A percentile compares a stretch with the other conserved stretches of the same genome.
phyloP scores from a whole-genome alignment of 495 filamentous ascomycete species.

The Trichoderma gamsii region DNA sequence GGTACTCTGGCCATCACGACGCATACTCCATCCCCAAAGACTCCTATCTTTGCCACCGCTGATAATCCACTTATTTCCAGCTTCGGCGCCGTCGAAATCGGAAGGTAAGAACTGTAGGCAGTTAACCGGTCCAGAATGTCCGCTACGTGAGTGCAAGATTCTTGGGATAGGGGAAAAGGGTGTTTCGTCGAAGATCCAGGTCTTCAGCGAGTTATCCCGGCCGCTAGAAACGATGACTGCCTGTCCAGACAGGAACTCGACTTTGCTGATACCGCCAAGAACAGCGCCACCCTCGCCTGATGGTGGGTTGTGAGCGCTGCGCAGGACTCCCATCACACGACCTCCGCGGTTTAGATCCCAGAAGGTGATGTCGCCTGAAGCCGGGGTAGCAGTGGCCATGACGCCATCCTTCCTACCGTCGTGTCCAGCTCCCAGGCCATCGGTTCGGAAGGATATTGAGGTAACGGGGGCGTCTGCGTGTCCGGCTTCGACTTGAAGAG shows the following conservation, averaged over 20 bases:
- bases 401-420: conserved; percentile 75
- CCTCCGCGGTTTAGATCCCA: conserved; percentile 93
- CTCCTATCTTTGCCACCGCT: conserved; percentile 82
- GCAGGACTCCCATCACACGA: conserved; percentile 70
- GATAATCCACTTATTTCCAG: conserved; percentile 86
- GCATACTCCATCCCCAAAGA: conserved; percentile 91
- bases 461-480: conserved; percentile 55
- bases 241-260: conserved; percentile 90
- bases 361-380: conserved; percentile 79
- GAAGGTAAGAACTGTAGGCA: conserved; percentile 74
- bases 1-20: conserved; percentile 87
- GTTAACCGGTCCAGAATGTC: conserved; percentile 80
- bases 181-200: conserved; percentile 88
- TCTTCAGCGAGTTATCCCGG: conserved; percentile 86
- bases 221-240: conserved; percentile 84
- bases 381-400: conserved; percentile 72
- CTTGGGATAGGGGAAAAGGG: conserved; percentile 80
- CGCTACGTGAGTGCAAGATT: conserved; percentile 74
- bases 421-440: conserved; percentile 82
- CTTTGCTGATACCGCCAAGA: conserved; percentile 60
- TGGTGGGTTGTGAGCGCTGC: conserved; percentile 76
- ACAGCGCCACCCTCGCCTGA: conserved; percentile 37
- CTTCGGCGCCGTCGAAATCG: conserved; percentile 82
- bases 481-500: conserved; percentile 60
- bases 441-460: conserved; percentile 84